Conservation (phyloP, 78 protist genomes). For the slime mould (Dictyostelium discoideum) region DNA sequence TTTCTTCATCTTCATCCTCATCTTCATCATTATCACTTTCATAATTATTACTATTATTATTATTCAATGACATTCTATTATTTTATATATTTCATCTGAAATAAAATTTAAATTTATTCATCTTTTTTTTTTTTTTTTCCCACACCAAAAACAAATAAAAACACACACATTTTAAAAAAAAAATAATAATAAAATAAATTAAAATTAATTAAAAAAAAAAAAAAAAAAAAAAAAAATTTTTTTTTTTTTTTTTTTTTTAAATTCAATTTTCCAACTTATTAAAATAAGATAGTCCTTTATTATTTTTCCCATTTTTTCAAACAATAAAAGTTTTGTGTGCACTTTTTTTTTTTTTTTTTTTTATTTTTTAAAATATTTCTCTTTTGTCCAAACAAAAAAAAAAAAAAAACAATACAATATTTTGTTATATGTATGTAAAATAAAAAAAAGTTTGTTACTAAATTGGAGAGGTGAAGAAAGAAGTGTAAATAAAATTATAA, state of each 20-base stretch:
- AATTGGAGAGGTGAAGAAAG: not conserved
- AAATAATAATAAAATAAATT: not conserved
- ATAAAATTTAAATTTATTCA: too few relatives aligned
- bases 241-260: too few relatives aligned
- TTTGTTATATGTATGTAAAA: not conserved
- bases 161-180: not conserved
- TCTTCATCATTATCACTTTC: not conserved
- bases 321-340: not conserved
- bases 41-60: not conserved
- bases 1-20: slow-evolving; percentile 1
- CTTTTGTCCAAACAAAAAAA: not conserved
- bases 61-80: not conserved
- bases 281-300: not conserved
- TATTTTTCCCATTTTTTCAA: not conserved
- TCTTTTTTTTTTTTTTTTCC: not conserved
- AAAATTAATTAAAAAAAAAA: too few relatives aligned
- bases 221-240: too few relatives aligned
- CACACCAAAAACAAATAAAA: not conserved
- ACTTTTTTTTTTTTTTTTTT: not conserved
- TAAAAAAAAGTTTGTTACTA: too few relatives aligned
- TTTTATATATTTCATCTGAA: not conserved
- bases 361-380: not conserved
- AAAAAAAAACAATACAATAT: not conserved
- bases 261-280: too few relatives aligned
- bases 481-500: not conserved